Base-by-base conservation (phyloP, 352 stramenopile species). In the Plasmopara halstedii region DNA sequence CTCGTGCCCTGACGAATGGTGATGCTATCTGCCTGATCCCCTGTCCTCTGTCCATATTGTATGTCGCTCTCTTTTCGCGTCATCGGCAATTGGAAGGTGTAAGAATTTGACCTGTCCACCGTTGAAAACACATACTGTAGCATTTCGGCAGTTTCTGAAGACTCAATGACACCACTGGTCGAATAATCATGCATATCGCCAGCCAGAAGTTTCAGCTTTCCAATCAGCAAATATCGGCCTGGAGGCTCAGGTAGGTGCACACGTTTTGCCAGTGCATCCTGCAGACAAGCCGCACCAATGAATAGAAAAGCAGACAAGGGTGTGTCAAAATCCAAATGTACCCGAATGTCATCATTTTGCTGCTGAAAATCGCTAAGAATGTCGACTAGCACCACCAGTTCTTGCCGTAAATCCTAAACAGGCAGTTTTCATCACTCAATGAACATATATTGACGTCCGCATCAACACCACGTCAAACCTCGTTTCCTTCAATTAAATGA, bases 301-400 rank as follows among this genome's bases (percentile, higher is more conserved):
- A n/a, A n/a, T n/a, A n/a, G n/a, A n/a, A n/a, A n/a, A n/a, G n/a
- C n/a, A n/a, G n/a, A n/a, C n/a, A n/a, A n/a, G n/a, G n/a, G n/a
- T n/a, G 14, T 10, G 19, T 5, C 27, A 18, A 20, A 45, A 7
- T 20, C 32, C 23, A 21, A 25, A 41, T 65, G 25, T 47, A 88
- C 79, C n/a, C 79, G 64, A 46, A 91, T 83, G 20, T 50, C 48
- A 46, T 91, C 79, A 29, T 83, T 91, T 45, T 85, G 70, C 39
- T 83, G 73, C 52, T 91, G 79, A 18, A 84, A 91, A 46, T 91
- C 79, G 10, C 68, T 61, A 21, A 91, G 49, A 36, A 91, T 88
- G 47, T 91, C 73, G 5, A 76, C 74, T 8, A 91, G 56, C 27
- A 74, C 64, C 1, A 49, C 37, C 13, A 91, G 56, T 39, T 91